These are phyloP conservation scores for Trichoderma virens DNA, from an alignment of 495 filamentous ascomycete genomes.

Conservation along the genomic window DNA sequence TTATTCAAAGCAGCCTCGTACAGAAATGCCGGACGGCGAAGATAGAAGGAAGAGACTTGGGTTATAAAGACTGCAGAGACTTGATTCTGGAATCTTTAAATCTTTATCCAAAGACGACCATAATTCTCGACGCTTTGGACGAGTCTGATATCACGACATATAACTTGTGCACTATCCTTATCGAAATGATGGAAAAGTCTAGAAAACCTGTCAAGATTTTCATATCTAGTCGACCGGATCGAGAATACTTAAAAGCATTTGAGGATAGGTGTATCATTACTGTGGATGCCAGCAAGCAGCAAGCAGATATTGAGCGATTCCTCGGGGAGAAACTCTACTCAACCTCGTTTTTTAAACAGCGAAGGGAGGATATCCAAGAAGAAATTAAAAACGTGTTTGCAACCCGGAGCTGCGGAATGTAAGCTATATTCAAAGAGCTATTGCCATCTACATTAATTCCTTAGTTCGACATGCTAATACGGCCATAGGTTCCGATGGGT, in stretches of 20 bases:
- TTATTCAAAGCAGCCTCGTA: constrained; percentile 15
- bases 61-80: constrained; percentile 17
- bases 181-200: constrained; percentile 21
- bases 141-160: constrained; percentile 16
- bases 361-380: constrained; percentile 8
- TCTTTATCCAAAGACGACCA: constrained; percentile 15
- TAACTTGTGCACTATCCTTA: constrained; percentile 14
- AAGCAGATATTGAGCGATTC: constrained; percentile 18
- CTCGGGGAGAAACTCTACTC: neutral
- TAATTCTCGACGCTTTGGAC: constrained; percentile 21
- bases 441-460: neutral
- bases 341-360: constrained; percentile 15
- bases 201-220: constrained; percentile 31
- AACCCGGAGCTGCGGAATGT: constrained; percentile 15
- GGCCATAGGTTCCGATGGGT: constrained; percentile 26
- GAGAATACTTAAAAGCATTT: constrained; percentile 21
- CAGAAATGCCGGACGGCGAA: constrained; percentile 6
- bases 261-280: constrained; percentile 21
- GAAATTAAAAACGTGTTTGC: constrained; percentile 15
- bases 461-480: too few species aligned
- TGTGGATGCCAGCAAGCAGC: constrained; percentile 27
- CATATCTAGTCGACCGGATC: constrained; percentile 37
- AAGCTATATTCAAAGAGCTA: neutral
- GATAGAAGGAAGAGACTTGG: constrained; percentile 15
- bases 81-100: constrained; percentile 15